Evolutionary conservation across 106 monocot genomes (phyloP), one percentile per base, ranked within the genome.

Genomic region (Xerophyta viscosa): DNA sequence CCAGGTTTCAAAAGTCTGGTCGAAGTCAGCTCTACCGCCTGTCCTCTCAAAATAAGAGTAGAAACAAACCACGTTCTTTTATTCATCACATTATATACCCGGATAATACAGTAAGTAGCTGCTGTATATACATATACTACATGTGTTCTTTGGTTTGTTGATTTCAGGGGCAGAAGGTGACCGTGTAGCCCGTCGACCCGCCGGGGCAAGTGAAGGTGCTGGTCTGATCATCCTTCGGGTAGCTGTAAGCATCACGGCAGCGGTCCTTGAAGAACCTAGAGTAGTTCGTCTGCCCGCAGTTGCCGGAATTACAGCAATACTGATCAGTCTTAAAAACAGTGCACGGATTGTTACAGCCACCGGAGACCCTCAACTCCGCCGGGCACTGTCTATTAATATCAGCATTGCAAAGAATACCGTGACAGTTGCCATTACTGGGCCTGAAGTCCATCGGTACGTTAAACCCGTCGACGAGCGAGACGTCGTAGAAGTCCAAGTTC

Each of bases 321-420:
- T 61, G 6, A 24, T 69, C 54, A 3, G 64, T 65, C 64, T 69
- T 65, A 60, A 56, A 79, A 37, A 74, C 69, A 17, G 73, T 50
- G 65, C 79, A 79, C 15, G 79, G 57, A 31, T 68, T 59, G 62
- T 72, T 57, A 51, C 79, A 79, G 6, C 79, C 79, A 1, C 79
- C 79, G 19, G 65, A 27, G 2, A 60, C 21, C 54, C 22, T 37
- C 22, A 65, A 43, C 54, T 29, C 15, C 0, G 31, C 0, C 31
- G 65, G 65, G 31, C 65, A 65, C 65, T 65, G 30, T 0, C 54
- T 54, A 12, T 8, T 46, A 20, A 65, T 55, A 44, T 65, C 65
- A 4, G 65, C 65, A 1, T 48, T 2, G 60, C 80, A 80, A 21
- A 39, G 24, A 20, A 56, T 45, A n/a, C 23, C 58, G 8, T 26